Conservation (phyloP, 2,329 filamentous ascomycete species). For the Dissoconium aciculare region DNA sequence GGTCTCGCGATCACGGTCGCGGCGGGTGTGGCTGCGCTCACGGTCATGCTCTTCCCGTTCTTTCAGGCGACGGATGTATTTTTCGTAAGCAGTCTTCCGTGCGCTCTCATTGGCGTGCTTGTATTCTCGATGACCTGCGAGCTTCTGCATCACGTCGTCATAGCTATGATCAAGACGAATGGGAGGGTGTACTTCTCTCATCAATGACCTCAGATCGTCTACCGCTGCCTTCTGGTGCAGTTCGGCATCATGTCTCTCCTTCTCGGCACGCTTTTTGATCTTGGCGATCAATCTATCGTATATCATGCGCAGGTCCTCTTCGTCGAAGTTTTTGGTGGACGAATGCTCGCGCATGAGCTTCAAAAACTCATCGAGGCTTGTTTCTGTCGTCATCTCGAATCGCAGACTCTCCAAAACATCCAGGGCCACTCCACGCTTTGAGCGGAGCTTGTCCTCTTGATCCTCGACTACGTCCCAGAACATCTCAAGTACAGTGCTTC, state of each 20-base stretch:
- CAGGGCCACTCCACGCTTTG: constrained; percentile 19
- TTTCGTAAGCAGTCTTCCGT: constrained; percentile 75
- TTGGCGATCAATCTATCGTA: constrained; percentile 84
- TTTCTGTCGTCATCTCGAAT: constrained; percentile 77
- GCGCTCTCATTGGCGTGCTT: constrained; percentile 73
- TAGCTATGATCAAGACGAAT: constrained; percentile 66
- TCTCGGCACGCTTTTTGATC: constrained; percentile 61
- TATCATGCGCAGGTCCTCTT: constrained; percentile 62
- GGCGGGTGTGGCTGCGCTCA: constrained; percentile 29
- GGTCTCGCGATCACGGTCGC: constrained; percentile 6
- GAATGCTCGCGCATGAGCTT: constrained; percentile 69
- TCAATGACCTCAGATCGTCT: constrained; percentile 67
- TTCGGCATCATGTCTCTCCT: constrained; percentile 68
- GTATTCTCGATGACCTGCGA: constrained; percentile 74
- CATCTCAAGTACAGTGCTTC: constrained; percentile 55
- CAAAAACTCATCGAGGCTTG: constrained; percentile 77
- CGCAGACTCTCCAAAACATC: constrained; percentile 52
- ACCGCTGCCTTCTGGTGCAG: constrained; percentile 72
- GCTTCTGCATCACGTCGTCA: constrained; percentile 67
- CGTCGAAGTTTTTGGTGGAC: constrained; percentile 74
- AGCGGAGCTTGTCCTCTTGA: constrained; percentile 50
- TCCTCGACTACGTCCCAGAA: constrained; percentile 96
- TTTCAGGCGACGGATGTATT: constrained; percentile 74
- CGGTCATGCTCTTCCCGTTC: constrained; percentile 58
- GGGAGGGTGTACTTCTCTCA: constrained; percentile 83